These are phyloP conservation scores for Talaromyces thailandensis DNA, from an alignment of 495 filamentous ascomycete genomes.

Conservation along the genomic window DNA sequence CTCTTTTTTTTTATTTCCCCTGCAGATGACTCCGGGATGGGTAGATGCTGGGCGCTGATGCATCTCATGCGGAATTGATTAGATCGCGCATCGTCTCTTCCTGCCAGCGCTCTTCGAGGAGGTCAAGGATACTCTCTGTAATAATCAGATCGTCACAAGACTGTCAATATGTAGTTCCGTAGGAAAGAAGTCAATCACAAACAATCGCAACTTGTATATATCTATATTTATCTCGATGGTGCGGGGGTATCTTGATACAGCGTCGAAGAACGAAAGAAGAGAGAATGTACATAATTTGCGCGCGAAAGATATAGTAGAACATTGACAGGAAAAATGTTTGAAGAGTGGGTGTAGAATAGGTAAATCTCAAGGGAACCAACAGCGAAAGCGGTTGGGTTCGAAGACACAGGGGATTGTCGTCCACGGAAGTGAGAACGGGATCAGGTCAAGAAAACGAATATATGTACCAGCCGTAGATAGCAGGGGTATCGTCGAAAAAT, in stretches of 20 bases:
- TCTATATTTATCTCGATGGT: not conserved
- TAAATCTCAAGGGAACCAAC: not conserved
- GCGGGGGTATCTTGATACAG: conserved; percentile 4
- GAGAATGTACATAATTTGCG: not conserved
- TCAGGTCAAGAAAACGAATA: not conserved
- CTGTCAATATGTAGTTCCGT: too few relatives aligned
- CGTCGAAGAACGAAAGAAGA: not conserved
- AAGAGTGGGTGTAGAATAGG: not conserved
- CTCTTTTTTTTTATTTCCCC: too few relatives aligned
- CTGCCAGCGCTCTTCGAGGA: not conserved
- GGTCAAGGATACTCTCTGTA: not conserved
- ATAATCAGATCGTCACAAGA: too few relatives aligned
- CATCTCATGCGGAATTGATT: not conserved
- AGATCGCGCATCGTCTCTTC: not conserved
- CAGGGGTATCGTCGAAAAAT: conserved; percentile 4
- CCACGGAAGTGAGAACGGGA: not conserved
- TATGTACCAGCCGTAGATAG: not conserved
- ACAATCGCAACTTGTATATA: not conserved
- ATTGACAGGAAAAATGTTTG: not conserved
- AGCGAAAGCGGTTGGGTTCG: not conserved
- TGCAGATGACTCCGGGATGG: too few relatives aligned
- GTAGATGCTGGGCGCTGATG: too few relatives aligned
- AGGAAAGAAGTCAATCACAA: not conserved
- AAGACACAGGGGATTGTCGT: not conserved
- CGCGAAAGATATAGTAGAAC: not conserved